phyloP scores from a whole-genome alignment of 805 yeast genomes.

The Brettanomyces anomalus region DNA sequence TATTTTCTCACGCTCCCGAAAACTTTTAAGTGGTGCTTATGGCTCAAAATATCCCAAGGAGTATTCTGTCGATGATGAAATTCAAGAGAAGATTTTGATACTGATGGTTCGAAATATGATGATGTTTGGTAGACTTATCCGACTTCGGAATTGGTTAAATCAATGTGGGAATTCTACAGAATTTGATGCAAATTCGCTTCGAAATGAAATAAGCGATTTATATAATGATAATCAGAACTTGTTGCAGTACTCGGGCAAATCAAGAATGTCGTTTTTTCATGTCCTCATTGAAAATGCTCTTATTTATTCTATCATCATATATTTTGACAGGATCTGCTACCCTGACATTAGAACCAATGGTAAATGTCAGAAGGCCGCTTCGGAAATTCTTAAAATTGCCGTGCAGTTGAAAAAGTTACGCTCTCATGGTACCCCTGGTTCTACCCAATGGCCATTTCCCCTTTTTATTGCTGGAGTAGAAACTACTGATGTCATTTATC shows the following conservation, averaged over 20 bases:
- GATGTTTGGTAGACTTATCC: conserved; percentile 6
- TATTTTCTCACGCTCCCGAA: conserved; percentile 1
- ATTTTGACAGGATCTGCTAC: conserved; percentile 5
- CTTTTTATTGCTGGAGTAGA: conserved; percentile 7
- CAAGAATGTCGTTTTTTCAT: neutral
- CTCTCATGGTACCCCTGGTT: conserved; percentile 2
- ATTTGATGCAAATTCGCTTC: conserved; percentile 4
- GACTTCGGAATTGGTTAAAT: conserved; percentile 7
- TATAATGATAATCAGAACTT: conserved; percentile 3
- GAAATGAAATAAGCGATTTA: conserved; percentile 3
- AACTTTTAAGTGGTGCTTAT: neutral
- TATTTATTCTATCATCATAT: conserved; percentile 3
- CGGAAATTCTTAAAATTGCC: conserved; percentile 6
- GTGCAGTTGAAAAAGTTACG: conserved; percentile 4
- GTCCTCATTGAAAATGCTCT: conserved; percentile 5
- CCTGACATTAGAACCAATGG: conserved; percentile 5
- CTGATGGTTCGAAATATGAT: conserved; percentile 6
- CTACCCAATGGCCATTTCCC: conserved; percentile 8
- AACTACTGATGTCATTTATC: conserved; percentile 7
- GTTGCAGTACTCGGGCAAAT: neutral
- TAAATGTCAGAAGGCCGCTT: conserved; percentile 5
- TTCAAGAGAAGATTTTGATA: conserved; percentile 2
- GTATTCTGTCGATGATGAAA: neutral
- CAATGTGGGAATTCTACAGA: conserved; percentile 9
- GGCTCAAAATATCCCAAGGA: conserved; percentile 1